Conservation (phyloP, 2,329 filamentous ascomycete species). For the Colletotrichum incanum region DNA sequence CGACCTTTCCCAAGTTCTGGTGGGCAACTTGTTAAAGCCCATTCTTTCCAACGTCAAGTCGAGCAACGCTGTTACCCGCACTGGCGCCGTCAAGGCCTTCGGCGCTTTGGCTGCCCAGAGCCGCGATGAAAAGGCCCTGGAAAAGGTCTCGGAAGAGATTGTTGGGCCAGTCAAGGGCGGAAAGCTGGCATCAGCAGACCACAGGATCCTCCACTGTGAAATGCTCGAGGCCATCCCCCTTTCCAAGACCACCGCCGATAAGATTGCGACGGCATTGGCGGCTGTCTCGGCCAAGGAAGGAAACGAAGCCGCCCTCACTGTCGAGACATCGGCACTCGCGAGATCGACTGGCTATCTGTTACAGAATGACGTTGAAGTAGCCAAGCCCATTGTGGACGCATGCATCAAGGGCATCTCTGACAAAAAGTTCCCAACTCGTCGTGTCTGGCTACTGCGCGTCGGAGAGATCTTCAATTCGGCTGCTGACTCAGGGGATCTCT, state of each 20-base stretch:
- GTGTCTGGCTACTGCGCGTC: constrained; percentile 83
- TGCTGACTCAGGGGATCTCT: constrained; percentile 12
- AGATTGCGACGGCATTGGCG: constrained; percentile 77
- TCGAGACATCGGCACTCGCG: constrained; percentile 81
- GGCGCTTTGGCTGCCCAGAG: constrained; percentile 76
- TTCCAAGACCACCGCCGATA: constrained; percentile 74
- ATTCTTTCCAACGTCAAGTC: constrained; percentile 94
- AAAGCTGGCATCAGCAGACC: constrained; percentile 88
- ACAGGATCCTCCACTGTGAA: constrained; percentile 86
- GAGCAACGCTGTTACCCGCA: constrained; percentile 83
- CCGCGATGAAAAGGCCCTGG: constrained; percentile 69
- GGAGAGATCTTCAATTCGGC: constrained; percentile 77
- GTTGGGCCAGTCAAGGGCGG: constrained; percentile 84
- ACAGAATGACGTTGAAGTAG: constrained; percentile 71
- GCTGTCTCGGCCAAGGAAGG: constrained; percentile 85
- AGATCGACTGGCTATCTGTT: constrained; percentile 77
- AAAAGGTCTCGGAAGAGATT: constrained; percentile 83
- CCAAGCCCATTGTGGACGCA: constrained; percentile 77
- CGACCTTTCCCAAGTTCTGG: constrained; percentile 84
- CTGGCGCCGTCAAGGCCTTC: constrained; percentile 83
- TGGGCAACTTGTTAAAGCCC: constrained; percentile 84
- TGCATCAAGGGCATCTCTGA: constrained; percentile 88
- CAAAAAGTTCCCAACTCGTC: constrained; percentile 84
- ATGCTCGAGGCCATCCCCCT: constrained; percentile 79
- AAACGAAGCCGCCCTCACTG: constrained; percentile 85